Base-by-base conservation (phyloP, 305 asterid genomes). In the Nicotiana rustica region DNA sequence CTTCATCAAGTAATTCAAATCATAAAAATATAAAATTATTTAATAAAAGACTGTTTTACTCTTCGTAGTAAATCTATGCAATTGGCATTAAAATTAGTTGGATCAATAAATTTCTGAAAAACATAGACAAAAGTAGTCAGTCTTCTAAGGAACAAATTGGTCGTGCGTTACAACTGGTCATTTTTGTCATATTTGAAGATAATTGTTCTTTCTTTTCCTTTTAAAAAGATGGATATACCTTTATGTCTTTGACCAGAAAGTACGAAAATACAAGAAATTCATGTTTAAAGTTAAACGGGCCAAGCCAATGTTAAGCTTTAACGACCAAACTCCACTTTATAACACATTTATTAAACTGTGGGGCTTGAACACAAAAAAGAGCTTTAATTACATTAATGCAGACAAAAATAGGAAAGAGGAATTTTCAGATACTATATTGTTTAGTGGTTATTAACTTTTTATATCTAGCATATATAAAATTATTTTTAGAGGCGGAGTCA, bases 221-320 rank as follows among this genome's bases (percentile, higher is more conserved):
- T 0, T 17, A 67, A 44, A 36, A 17, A 10, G 59, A 70, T 70
- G 18, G 35, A 70, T 55, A 38, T 68, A 68, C 3, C 78, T 70
- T 70, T 70, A 41, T 70, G 78, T 70, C 6, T 44, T 44, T 70
- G 78, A 70, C 78, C 60, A 70, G 25, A 70, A 44, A 19, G 78
- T 70, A 44, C 49, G 36, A 70, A 70, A 70, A 41, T 70, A 70
- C 47, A 44, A 69, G 19, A 70, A 70, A 19, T 18, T 38, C 21
- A 44, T 38, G 59, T 70, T 12, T 41, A 71, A 71, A 71, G 7
- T 19, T 71, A 2, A 71, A 71, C 49, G 3, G 17, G 29, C 35
- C 33, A 62, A 21, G 33, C 10, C 6, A 61, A 10, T 70, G 36
- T 10, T 18, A 19, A 71, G 35, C 59, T 70, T 41, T 0, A 70